Percentiles rank a stretch among this genome's conserved stretches.
Conservation (phyloP, 139 green algal genomes). For the Volvox africanus region DNA sequence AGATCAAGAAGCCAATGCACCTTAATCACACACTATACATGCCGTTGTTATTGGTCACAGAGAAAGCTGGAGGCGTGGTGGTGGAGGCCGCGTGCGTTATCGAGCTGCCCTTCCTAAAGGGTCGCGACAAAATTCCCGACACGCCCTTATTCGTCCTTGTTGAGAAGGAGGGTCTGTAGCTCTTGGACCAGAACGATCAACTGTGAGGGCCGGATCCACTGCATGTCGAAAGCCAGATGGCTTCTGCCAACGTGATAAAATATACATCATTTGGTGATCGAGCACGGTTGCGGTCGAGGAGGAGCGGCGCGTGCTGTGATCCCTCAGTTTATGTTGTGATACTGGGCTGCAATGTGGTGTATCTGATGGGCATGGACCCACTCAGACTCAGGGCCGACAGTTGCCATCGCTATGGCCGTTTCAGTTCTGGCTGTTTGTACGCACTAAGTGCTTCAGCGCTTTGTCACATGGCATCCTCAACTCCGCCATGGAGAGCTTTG, state of each 20-base stretch:
- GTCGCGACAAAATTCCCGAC: slow-evolving; percentile 79
- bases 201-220: too few species aligned
- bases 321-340: too few species aligned
- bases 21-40: too few species aligned
- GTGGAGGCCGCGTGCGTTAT: slow-evolving; percentile 91
- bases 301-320: too few species aligned
- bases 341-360: too few species aligned
- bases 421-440: slow-evolving; percentile 15
- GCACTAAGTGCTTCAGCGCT: slow-evolving; percentile 15
- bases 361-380: too few species aligned
- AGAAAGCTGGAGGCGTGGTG: slow-evolving; percentile 81
- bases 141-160: slow-evolving; percentile 84
- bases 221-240: too few species aligned
- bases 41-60: slow-evolving; percentile 45
- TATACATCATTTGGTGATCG: too few species aligned
- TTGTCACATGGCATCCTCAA: slow-evolving; percentile 33
- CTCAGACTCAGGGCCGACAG: not conserved
- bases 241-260: too few species aligned
- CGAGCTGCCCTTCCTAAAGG: slow-evolving; percentile 90
- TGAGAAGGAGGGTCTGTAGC: slow-evolving; percentile 84
- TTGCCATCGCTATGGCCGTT: not conserved
- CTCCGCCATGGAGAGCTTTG: slow-evolving; percentile 19
- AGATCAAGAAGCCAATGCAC: too few species aligned
- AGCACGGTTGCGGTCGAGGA: too few species aligned
- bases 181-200: not conserved